Conservation (phyloP, 495 filamentous ascomycete genomes). For the Penicillium robsamsonii region DNA sequence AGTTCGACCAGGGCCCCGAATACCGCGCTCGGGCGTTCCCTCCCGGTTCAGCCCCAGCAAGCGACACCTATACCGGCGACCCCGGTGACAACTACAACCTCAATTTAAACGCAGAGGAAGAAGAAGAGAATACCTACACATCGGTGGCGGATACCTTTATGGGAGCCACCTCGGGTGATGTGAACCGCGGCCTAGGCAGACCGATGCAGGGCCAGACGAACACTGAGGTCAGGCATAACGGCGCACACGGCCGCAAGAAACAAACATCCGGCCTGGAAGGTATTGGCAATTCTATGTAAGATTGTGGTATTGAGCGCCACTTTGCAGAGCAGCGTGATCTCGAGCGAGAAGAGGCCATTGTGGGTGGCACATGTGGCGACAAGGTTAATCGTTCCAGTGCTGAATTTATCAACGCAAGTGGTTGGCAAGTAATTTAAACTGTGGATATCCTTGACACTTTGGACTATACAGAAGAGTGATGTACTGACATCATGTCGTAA, state of each 20-base stretch:
- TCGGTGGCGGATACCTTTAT: conserved; percentile 53
- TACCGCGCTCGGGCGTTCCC: conserved; percentile 61
- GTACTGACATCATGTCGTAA: no score
- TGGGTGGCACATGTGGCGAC: conserved; percentile 23
- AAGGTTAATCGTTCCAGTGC: conserved; percentile 34
- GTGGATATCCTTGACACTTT: no score
- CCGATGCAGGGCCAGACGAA: conserved; percentile 61
- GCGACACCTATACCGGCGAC: conserved; percentile 60
- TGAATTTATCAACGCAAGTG: background rate
- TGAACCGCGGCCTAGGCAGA: conserved; percentile 59
- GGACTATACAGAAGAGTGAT: no score
- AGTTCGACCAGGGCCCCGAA: conserved; percentile 59
- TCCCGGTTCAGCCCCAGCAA: conserved; percentile 62
- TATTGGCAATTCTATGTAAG: conserved; percentile 42
- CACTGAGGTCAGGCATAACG: conserved; percentile 56
- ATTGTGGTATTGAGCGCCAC: conserved; percentile 24
- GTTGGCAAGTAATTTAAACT: no score
- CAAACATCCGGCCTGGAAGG: conserved; percentile 54
- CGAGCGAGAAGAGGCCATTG: conserved; percentile 28
- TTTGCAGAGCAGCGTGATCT: conserved; percentile 32
- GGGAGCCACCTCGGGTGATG: conserved; percentile 62
- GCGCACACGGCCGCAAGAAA: conserved; percentile 51
- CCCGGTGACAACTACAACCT: conserved; percentile 42
- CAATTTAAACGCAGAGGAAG: conserved; percentile 36
- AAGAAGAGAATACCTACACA: conserved; percentile 23